Evolutionary conservation across 768 basidiomycete genomes (phyloP), one percentile per base, ranked within the genome.

Genomic region (Lentinula edodes): DNA sequence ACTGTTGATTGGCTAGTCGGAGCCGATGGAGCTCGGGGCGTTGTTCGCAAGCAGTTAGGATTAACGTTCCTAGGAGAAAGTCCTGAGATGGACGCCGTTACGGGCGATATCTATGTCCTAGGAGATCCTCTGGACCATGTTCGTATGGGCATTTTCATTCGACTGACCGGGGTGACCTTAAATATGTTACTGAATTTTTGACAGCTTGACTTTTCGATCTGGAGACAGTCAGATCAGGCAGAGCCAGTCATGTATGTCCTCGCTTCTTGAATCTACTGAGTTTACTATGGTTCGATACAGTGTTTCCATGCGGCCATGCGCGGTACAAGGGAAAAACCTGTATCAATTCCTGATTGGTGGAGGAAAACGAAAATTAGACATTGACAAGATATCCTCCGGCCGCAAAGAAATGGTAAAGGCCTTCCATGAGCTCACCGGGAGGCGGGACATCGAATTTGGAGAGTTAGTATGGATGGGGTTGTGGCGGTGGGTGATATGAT

Each of bases 61-160:
- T 63, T 83, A 6, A 65, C 69, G 0, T 83, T 83, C 62, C 61
- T 75, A 0, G 81, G 81, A 0, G 73, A 81, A 62, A 77, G 75
- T 0, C 66, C 72, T 3, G 66, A 67, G 5, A 64, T 74, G 20
- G 23, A 58, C 2, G 51, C 70, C 1, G 57, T 77, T 0, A 66
- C 73, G 7, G 80, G 73, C 1, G 78, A 83, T 61, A 70, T 81
- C 32, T 62, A 72, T 35, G 45, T 55, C 4, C 7, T 41, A 5
- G 53, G 39, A 55, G 53, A 28, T 41, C 10, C 53, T 5, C 3
- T 78, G 18, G 53, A 16, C 36, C 18, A 34, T 36, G 56, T 39
- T 52, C 39, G 15, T 62, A 9, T 20, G 16, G 18, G 1, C 8
- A 15, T 16, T 55, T 4, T 23, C 39, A 35, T 39, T 43, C 20